Base-by-base conservation (phyloP, 495 filamentous ascomycete species). In the Trichocladium uniseriatum region DNA sequence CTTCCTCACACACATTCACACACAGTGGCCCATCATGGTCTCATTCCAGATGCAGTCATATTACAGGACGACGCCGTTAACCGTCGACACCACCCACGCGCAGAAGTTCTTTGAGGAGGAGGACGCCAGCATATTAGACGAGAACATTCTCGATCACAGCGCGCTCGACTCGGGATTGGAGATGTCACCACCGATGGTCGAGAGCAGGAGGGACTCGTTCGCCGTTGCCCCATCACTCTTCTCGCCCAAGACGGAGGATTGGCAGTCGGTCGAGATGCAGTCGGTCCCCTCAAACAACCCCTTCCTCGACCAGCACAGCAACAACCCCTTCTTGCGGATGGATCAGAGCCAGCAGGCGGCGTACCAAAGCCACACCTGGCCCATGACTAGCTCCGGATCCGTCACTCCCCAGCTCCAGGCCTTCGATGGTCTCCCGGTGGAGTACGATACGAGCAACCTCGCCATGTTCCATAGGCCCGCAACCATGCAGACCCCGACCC, bases 111-210 rank as follows among this genome's bases (percentile, higher is more conserved):
- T 83, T 53, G 85, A 89, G 53, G 86, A 90, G 51, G 86, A 91
- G 68, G 84, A 88, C 60, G 77, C 79, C 66, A 84, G 78, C 63
- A 83, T 89, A 65, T 71, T 94, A 54, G 87, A 94, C 69, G 85
- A 91, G 38, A 83, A 85, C 70, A 90, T 90, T 62, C 77, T 91
- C 53, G 87, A 89, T 64, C 73, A 72, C 54, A 76, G 69, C 61
- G 68, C 59, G 55, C 77, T 74, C 61, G 79, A 83, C 60, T 79
- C 79, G 14, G 79, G 81, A 29, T 70, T 87, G 56, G 82, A 86
- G 55, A 79, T 87, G 68, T 81, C 76, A 43, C 76, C 84, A 37
- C 75, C 79, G 53, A 76, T 82, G 69, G 74, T 71, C 49, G 78
- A 76, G 53, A 77, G 78, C 70, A 78, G 83, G 61, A 76, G 82